Percentiles rank a stretch among this genome's conserved stretches.
Evolutionary conservation across 306 rosid genomes (phyloP).

Genomic region (Prunus padus): DNA sequence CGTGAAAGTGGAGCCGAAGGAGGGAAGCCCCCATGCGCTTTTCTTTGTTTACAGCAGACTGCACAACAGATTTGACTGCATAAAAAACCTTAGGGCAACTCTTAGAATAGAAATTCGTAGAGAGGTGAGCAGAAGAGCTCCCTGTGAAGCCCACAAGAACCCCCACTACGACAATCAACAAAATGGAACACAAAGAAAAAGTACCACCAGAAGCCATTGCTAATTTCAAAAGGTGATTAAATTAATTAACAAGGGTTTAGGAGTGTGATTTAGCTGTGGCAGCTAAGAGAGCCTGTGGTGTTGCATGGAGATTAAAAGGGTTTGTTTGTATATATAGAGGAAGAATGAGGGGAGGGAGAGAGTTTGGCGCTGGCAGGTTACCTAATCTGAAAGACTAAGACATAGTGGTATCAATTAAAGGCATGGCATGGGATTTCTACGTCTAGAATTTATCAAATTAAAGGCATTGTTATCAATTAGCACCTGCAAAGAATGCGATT

Average conservation of each 20-base stretch:
- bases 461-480: no score
- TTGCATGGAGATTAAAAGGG: not conserved
- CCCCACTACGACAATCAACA: constrained; percentile 3
- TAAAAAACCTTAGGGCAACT: constrained; percentile 56
- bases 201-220: not conserved
- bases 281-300: not conserved
- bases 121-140: constrained; percentile 50
- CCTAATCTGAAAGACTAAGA: constrained; percentile 8
- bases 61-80: constrained; percentile 43
- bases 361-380: not conserved
- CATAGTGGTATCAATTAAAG: no score
- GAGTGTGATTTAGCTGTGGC: not conserved
- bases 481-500: no score
- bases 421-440: not conserved
- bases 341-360: not conserved
- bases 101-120: constrained; percentile 41
- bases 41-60: constrained; percentile 52
- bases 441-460: not conserved
- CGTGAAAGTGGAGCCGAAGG: constrained; percentile 79
- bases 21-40: constrained; percentile 77
- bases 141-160: constrained; percentile 33
- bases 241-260: not conserved
- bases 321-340: constrained; percentile 1
- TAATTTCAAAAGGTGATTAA: not conserved
- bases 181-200: constrained; percentile 1